These are phyloP conservation scores for Lentinus brumalis DNA, from an alignment of 768 basidiomycete species.

Conservation along the genomic window DNA sequence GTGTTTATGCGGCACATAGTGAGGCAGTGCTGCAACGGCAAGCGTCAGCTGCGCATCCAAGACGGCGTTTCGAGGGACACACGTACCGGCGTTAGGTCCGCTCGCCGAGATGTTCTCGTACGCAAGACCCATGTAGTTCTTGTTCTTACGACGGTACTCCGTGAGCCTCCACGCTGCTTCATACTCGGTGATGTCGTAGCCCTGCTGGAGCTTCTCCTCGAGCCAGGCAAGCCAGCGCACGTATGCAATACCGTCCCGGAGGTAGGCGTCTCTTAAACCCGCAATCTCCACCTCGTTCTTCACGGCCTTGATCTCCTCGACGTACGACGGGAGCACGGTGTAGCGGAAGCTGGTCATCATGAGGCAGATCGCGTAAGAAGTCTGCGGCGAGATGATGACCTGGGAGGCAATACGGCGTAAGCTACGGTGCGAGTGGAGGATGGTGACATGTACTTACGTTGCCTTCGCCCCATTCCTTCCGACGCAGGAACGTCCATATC, in stretches of 20 bases:
- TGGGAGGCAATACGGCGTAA: constrained; percentile 25
- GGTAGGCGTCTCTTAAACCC: constrained; percentile 81
- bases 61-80: not conserved
- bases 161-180: constrained; percentile 86
- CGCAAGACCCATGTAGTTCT: constrained; percentile 81
- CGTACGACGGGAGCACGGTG: constrained; percentile 66
- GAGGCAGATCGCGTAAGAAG: constrained; percentile 80
- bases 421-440: not conserved
- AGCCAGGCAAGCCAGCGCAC: constrained; percentile 91
- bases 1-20: constrained; percentile 79
- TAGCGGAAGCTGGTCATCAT: constrained; percentile 85
- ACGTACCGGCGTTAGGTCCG: constrained; percentile 80
- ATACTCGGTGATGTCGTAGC: constrained; percentile 88
- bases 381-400: constrained; percentile 71
- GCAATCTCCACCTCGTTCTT: constrained; percentile 89
- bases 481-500: constrained; percentile 77
- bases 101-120: constrained; percentile 90
- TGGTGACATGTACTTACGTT: constrained; percentile 45
- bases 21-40: constrained; percentile 68
- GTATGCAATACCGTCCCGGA: constrained; percentile 87
- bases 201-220: constrained; percentile 73
- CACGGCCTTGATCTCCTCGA: constrained; percentile 80
- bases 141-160: constrained; percentile 69
- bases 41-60: not conserved
- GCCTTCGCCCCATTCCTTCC: constrained; percentile 77